phyloP scores from a whole-genome alignment of 1,284 basidiomycete species.

The Cutaneotrichosporon daszewskae region DNA sequence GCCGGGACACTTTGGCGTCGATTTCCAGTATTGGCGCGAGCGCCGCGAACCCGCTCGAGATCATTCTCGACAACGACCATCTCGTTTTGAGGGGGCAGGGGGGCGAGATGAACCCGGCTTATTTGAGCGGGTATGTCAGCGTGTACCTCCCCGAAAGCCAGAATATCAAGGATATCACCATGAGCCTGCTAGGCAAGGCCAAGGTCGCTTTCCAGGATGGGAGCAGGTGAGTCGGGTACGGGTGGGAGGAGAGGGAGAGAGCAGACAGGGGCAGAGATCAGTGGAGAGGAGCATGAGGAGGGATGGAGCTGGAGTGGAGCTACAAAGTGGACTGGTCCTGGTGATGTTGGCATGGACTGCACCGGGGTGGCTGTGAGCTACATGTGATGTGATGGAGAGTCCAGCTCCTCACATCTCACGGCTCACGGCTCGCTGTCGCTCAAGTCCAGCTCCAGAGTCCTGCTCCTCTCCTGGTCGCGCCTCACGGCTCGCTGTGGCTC shows the following conservation, averaged over 20 bases:
- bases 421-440: too few relatives aligned
- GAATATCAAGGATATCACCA: slow-evolving; percentile 76
- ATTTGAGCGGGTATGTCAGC: slow-evolving; percentile 61
- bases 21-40: background rate
- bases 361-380: too few relatives aligned
- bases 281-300: too few relatives aligned
- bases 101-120: slow-evolving; percentile 70
- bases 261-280: too few relatives aligned
- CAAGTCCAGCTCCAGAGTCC: too few relatives aligned
- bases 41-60: slow-evolving; percentile 55
- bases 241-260: background rate
- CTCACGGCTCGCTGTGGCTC: too few relatives aligned
- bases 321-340: too few relatives aligned
- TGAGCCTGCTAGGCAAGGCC: slow-evolving; percentile 77
- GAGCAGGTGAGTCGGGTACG: slow-evolving; percentile 68
- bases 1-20: background rate
- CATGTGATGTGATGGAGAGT: too few relatives aligned
- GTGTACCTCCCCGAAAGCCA: slow-evolving; percentile 73
- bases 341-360: too few relatives aligned
- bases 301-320: too few relatives aligned
- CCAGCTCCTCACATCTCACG: too few relatives aligned
- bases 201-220: slow-evolving; percentile 60
- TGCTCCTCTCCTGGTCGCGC: too few relatives aligned
- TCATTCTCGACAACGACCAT: slow-evolving; percentile 64
- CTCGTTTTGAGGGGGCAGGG: slow-evolving; percentile 72